Evolutionary conservation across 768 basidiomycete genomes (phyloP), one percentile per base, ranked within the genome.

Genomic region (Pluteus cervinus): DNA sequence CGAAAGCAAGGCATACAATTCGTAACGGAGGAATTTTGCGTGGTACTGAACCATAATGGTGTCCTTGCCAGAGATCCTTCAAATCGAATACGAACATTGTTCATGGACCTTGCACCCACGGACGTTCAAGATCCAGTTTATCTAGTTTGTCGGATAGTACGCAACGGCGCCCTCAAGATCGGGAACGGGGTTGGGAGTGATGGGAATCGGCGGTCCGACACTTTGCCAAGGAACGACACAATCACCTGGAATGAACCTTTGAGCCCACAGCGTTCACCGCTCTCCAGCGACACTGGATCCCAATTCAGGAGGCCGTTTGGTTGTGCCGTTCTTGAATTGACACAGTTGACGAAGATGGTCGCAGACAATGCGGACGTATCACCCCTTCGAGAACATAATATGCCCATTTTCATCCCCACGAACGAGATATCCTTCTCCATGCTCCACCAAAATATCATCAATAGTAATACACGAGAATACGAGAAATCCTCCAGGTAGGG

Each of bases 371-470:
- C 63, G 10, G 82, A 87, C 42, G 69, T 79, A 2, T 75, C 78
- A 4, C 61, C 76, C 2, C 69, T 79, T 14, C 71, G 73, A 40
- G 93, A 97, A 56, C 73, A 87, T 51, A 73, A 75, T 1, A 89
- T 97, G 81, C 84, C 86, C 2, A 96, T 98, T 36, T 93, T 75
- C 49, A 71, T 81, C 1, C 86, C 94, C 0, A 70, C 71, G 4
- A 85, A 84, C 49, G 94, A 98, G 54, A 73, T 78, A 5, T 69
- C 80, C 17, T 96, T 96, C 54, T 89, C 91, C 2, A 94, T 85
- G 69, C 72, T 98, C 25, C 94, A 98, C 60, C 91, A 97, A 59
- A 90, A 91, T 52, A 87, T 98, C 53, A 88, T 98, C 47, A 78
- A 76, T 20, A 75, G 74, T 42, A 84, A 86, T 41, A 61, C 58